Conservation (phyloP, 73 alveolate species). For the Tetrahymena elliotti region DNA sequence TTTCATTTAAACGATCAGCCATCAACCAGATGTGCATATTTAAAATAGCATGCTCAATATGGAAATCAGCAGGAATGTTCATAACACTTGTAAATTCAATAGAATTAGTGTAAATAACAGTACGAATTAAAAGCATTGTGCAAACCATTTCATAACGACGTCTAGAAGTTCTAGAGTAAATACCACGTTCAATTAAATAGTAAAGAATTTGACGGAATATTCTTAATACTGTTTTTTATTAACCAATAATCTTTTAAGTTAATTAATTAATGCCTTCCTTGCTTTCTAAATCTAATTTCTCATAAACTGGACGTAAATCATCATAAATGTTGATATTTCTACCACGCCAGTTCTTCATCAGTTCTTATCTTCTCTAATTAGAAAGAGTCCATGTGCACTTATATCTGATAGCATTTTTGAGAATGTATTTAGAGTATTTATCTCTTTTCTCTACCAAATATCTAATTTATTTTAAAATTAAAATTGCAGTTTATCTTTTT, state of each 20-base stretch:
- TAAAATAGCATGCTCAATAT: conserved; percentile 61
- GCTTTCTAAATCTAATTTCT: conserved; percentile 40
- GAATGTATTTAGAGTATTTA: conserved; percentile 38
- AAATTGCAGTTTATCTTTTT: background rate
- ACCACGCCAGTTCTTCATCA: conserved; percentile 54
- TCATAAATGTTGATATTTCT: conserved; percentile 53
- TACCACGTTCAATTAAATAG: background rate
- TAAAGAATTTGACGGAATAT: background rate
- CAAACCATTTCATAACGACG: background rate
- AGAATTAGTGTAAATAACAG: conserved; percentile 51
- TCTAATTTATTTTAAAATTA: conserved; percentile 1
- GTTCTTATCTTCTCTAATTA: conserved; percentile 56
- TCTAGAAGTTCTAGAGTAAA: background rate
- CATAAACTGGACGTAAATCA: conserved; percentile 53
- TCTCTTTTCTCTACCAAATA: conserved; percentile 49
- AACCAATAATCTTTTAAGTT: background rate
- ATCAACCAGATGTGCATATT: conserved; percentile 70
- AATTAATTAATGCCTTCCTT: background rate
- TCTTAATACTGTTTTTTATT: background rate
- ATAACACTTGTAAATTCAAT: conserved; percentile 61
- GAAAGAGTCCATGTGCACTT: conserved; percentile 70
- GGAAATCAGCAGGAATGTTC: conserved; percentile 74
- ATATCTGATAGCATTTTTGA: conserved; percentile 45
- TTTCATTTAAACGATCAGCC: conserved; percentile 14
- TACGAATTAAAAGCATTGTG: conserved; percentile 9